phyloP scores from a whole-genome alignment of 371 early-diverging fungal genomes.

The Gilbertella persicaria region DNA sequence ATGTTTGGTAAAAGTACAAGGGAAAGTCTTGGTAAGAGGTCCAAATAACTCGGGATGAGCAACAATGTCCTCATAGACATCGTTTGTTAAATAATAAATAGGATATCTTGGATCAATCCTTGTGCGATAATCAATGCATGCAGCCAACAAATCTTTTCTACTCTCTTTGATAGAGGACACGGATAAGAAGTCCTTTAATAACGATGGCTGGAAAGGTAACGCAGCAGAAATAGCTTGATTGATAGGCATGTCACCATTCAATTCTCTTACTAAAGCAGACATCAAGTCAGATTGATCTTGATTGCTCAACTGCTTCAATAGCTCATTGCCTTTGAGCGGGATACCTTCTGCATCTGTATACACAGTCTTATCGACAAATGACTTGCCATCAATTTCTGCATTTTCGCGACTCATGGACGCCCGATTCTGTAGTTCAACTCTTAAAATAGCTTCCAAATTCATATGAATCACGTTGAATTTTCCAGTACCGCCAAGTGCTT shows the following conservation, averaged over 20 bases:
- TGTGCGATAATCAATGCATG: slow-evolving; percentile 28
- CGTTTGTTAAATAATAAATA: slow-evolving; percentile 24
- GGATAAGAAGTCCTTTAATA: slow-evolving; percentile 5
- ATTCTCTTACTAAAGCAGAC: slow-evolving; percentile 23
- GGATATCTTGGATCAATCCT: slow-evolving; percentile 22
- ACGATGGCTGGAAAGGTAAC: slow-evolving; percentile 23
- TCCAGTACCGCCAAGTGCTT: slow-evolving; percentile 26
- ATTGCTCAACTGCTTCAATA: slow-evolving; percentile 8
- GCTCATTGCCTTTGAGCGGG: not conserved
- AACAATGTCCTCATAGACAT: slow-evolving; percentile 12
- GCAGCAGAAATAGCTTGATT: slow-evolving; percentile 32
- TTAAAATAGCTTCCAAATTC: slow-evolving; percentile 20
- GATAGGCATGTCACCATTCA: slow-evolving; percentile 34
- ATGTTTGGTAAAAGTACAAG: slow-evolving; percentile 32
- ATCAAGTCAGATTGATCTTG: slow-evolving; percentile 12
- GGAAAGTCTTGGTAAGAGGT: slow-evolving; percentile 20
- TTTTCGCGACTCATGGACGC: not conserved
- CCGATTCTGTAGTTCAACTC: slow-evolving; percentile 17
- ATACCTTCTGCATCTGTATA: not conserved
- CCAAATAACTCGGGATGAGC: slow-evolving; percentile 15
- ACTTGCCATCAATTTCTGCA: slow-evolving; percentile 12
- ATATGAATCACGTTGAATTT: slow-evolving; percentile 28
- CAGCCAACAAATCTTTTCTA: slow-evolving; percentile 16
- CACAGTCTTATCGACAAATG: not conserved
- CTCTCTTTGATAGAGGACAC: not conserved